Evolutionary conservation across 371 early-diverging fungal genomes (phyloP), one percentile per base, ranked within the genome.

Genomic region (Fennellomyces sp.): DNA sequence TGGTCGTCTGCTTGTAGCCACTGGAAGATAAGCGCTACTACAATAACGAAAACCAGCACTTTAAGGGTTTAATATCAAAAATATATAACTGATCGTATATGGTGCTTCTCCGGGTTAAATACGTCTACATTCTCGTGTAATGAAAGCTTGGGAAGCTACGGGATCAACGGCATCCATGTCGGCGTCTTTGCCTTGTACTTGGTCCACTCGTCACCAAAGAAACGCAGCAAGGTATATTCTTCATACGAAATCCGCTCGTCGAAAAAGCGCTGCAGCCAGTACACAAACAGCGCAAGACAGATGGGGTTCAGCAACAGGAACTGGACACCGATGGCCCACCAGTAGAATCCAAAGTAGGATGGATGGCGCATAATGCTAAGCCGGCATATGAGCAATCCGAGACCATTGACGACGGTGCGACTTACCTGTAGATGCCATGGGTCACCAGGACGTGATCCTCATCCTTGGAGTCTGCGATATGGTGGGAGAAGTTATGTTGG

Each of bases 331-430:
- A 91, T 25, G 0, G 87, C 92, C 92, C 92, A 95, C 76, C 88
- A 91, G 66, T 87, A 93, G 65, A 94, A 95, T 28, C 91, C 94
- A 64, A 93, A 89, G 63, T 95, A 95, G 31, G 94, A 86, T n/a
- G 96, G 96, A 68, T 95, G 96, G 17, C 96, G 88, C 73, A 92
- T 80, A 17, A 85, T 51, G 38, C 83, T 87, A 54, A 8, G 21
- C 27, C 7, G 58, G 23, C 8, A 31, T 51, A 30, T 49, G 39
- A 11, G 39, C 5, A 15, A 39, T 12, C 26, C 23, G 15, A 31
- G 38, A 8, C 15, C 4, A 10, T 39, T 39, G 5, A 39, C 10
- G 17, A 4, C 17, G 15, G 15, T 6, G n/a, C 4, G 15, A 30
- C n/a, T 51, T 82, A 89, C 87, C 78, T 77, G 75, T 94, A 94